phyloP scores from a whole-genome alignment of 192 early-diverging fungal genomes.

The Umbelopsis sp. region DNA sequence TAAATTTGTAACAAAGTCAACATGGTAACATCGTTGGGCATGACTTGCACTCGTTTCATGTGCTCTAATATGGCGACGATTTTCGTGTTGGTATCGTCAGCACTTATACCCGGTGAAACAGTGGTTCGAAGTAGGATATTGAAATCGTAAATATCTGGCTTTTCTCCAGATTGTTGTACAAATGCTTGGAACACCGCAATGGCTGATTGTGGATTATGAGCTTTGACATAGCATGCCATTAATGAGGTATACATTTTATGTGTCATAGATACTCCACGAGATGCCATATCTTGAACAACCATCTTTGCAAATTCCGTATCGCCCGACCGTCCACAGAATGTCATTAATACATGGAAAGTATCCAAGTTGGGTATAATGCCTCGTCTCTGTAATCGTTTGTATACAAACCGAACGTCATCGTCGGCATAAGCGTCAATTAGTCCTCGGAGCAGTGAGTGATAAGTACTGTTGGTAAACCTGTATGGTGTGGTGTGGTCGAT shows the following conservation, averaged over 20 bases:
- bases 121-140: slow-evolving; percentile 31
- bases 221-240: slow-evolving; percentile 28
- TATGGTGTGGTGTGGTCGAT: neutral
- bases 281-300: slow-evolving; percentile 10
- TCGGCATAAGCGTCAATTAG: neutral
- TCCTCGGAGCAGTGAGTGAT: slow-evolving; percentile 2
- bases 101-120: neutral
- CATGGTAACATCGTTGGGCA: slow-evolving; percentile 25
- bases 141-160: slow-evolving; percentile 36
- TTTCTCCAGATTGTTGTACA: slow-evolving; percentile 12
- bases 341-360: slow-evolving; percentile 18
- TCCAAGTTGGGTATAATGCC: slow-evolving; percentile 23
- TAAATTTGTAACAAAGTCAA: slow-evolving; percentile 28
- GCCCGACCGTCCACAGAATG: slow-evolving; percentile 14
- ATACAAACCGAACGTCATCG: slow-evolving; percentile 10
- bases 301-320: slow-evolving; percentile 8
- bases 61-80: slow-evolving; percentile 30
- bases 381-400: slow-evolving; percentile 10
- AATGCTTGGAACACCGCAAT: slow-evolving; percentile 26
- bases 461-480: neutral
- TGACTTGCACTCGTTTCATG: slow-evolving; percentile 30
- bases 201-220: slow-evolving; percentile 1
- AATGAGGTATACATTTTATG: slow-evolving; percentile 31
- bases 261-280: neutral
- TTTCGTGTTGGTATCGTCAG: slow-evolving; percentile 17